phyloP scores from a whole-genome alignment of 1,139 yeast species.

The Candida albicans region DNA sequence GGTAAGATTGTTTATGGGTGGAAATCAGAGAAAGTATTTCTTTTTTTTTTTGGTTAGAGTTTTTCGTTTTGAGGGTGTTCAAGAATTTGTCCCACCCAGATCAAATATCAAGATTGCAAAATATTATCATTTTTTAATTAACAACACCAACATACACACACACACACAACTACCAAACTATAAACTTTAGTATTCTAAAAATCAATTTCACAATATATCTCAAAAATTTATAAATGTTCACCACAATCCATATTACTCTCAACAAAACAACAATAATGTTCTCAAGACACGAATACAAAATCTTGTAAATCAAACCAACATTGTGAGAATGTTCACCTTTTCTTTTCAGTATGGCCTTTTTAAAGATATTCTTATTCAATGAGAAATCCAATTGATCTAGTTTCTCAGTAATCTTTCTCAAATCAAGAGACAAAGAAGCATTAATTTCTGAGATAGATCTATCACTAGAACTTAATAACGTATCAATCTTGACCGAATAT shows the following conservation, averaged over 20 bases:
- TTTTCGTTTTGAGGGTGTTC: background rate
- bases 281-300: conserved; percentile 43
- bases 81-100: background rate
- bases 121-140: no score
- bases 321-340: conserved; percentile 17
- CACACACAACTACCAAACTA: background rate
- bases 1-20: conserved; percentile 1
- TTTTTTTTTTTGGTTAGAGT: background rate
- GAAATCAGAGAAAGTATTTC: background rate
- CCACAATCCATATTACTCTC: conserved; percentile 72
- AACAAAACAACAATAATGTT: conserved; percentile 58
- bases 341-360: background rate
- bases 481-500: conserved; percentile 57
- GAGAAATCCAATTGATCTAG: conserved; percentile 54
- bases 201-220: conserved; percentile 33
- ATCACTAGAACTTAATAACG: conserved; percentile 67
- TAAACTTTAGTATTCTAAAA: conserved; percentile 32
- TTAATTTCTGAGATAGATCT: conserved; percentile 79
- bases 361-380: conserved; percentile 23
- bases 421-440: conserved; percentile 72
- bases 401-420: conserved; percentile 68
- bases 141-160: no score
- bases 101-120: no score
- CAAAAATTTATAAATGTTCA: conserved; percentile 50
- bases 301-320: conserved; percentile 28